Evolutionary conservation across 805 yeast species (phyloP).

Genomic region (Wickerhamomyces alni): DNA sequence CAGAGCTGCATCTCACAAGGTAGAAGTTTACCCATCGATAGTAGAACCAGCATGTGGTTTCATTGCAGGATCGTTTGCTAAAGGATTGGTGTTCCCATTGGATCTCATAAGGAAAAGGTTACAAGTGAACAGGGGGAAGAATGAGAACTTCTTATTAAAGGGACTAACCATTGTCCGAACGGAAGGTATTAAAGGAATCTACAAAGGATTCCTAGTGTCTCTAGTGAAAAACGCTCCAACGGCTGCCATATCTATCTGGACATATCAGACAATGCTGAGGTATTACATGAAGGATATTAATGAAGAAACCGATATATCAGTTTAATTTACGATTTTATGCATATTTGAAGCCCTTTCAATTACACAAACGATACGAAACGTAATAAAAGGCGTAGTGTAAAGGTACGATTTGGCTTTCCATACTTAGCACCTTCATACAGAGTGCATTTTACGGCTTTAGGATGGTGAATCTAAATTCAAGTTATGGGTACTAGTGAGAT

Average conservation of each 20-base stretch:
- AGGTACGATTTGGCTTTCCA: no score
- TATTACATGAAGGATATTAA: neutral
- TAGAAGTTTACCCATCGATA: slow-evolving; percentile 10
- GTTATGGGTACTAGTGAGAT: no score
- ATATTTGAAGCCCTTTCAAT: no score
- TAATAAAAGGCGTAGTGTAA: no score
- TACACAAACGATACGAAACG: no score
- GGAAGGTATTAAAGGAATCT: slow-evolving; percentile 67
- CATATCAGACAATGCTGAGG: slow-evolving; percentile 41
- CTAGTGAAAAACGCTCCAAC: slow-evolving; percentile 78
- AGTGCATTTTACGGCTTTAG: no score
- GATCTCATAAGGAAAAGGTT: slow-evolving; percentile 77
- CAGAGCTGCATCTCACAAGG: slow-evolving; percentile 9
- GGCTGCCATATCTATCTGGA: slow-evolving; percentile 56
- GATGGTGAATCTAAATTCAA: no score
- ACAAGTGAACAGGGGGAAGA: slow-evolving; percentile 48
- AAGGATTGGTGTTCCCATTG: slow-evolving; percentile 73
- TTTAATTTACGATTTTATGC: neutral
- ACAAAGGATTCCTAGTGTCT: slow-evolving; percentile 69
- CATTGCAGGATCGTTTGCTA: slow-evolving; percentile 70
- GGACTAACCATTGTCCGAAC: slow-evolving; percentile 33
- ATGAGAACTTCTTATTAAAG: slow-evolving; percentile 24
- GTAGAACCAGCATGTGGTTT: slow-evolving; percentile 60
- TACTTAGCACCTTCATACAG: no score
- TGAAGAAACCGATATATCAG: neutral